Percentiles rank a stretch among this genome's conserved stretches.
phyloP scores from a whole-genome alignment of 2,329 filamentous ascomycete species.

The Cercospora canescens region DNA sequence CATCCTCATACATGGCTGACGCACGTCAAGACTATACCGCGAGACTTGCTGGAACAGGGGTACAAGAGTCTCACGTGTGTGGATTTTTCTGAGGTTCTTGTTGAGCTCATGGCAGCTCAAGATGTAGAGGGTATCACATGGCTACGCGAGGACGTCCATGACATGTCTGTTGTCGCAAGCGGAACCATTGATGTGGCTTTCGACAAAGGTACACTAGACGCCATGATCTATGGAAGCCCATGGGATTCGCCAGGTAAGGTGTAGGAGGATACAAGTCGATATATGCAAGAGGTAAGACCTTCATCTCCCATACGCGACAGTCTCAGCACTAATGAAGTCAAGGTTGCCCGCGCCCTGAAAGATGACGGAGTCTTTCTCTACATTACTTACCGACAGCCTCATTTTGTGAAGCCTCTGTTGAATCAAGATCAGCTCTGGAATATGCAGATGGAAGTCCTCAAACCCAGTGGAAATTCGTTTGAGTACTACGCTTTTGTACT shows the following conservation, averaged over 20 bases:
- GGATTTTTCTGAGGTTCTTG: constrained; percentile 58
- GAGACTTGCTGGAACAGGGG: constrained; percentile 45
- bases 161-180: constrained; percentile 46
- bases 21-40: constrained; percentile 47
- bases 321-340: not conserved
- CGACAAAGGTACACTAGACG: constrained; percentile 38
- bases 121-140: constrained; percentile 50
- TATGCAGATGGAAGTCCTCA: constrained; percentile 45
- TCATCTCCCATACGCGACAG: too few species aligned
- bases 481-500: constrained; percentile 52
- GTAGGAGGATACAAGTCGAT: constrained; percentile 26
- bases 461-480: constrained; percentile 42
- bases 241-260: constrained; percentile 36
- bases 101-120: constrained; percentile 52
- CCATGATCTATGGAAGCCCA: constrained; percentile 35
- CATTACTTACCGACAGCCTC: constrained; percentile 54
- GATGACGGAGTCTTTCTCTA: constrained; percentile 34
- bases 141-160: constrained; percentile 53
- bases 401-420: constrained; percentile 55
- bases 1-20: not conserved
- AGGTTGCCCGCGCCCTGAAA: constrained; percentile 33
- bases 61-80: constrained; percentile 56
- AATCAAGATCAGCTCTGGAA: constrained; percentile 47
- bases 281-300: constrained; percentile 26
- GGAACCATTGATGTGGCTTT: constrained; percentile 56